phyloP scores from a whole-genome alignment of 306 rosid genomes.

The Rosa persica region DNA sequence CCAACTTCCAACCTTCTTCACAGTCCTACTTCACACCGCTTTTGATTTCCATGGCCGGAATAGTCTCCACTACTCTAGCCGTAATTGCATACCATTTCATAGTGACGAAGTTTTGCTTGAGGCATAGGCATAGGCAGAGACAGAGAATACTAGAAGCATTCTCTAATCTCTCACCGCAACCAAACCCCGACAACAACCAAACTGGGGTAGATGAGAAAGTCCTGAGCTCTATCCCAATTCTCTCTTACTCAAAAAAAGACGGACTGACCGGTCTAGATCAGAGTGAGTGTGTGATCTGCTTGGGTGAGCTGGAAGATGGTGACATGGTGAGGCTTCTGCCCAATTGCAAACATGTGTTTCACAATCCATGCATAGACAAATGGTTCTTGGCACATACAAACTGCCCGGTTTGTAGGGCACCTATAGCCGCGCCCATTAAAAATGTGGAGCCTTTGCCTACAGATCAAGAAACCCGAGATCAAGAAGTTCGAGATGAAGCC shows the following conservation, averaged over 20 bases:
- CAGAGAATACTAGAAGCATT: not conserved
- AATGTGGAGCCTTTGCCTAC: not conserved
- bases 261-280: slow-evolving; percentile 21
- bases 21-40: slow-evolving; percentile 38
- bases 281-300: slow-evolving; percentile 58
- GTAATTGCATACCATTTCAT: slow-evolving; percentile 38
- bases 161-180: not conserved
- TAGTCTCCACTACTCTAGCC: slow-evolving; percentile 30
- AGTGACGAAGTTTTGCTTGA: slow-evolving; percentile 25
- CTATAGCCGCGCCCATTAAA: not conserved
- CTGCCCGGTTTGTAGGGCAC: slow-evolving; percentile 52
- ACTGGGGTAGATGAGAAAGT: slow-evolving; percentile 34
- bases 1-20: not conserved
- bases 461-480: not conserved
- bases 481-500: not conserved
- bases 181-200: not conserved
- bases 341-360: slow-evolving; percentile 50
- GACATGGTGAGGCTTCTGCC: slow-evolving; percentile 46
- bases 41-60: slow-evolving; percentile 36
- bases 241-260: slow-evolving; percentile 22
- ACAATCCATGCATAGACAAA: slow-evolving; percentile 41
- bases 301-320: slow-evolving; percentile 41
- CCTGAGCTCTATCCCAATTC: slow-evolving; percentile 39
- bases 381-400: slow-evolving; percentile 48
- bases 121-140: slow-evolving; percentile 12